Evolutionary conservation across 169 alveolate species (phyloP).

Genomic region (Cryptosporidium bovis): DNA sequence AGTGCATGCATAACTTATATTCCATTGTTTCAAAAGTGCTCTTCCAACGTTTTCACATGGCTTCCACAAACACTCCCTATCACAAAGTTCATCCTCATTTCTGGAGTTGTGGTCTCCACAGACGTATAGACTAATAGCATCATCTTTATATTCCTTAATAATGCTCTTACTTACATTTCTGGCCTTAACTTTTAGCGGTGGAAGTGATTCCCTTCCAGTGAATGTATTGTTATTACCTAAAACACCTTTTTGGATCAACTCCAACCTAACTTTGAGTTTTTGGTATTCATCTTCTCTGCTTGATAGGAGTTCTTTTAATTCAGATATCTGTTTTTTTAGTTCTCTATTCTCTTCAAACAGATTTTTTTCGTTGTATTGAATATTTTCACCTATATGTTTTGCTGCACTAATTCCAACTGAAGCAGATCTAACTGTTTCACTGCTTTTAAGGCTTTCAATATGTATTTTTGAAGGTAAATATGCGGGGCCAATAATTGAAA

Average conservation of each 20-base stretch:
- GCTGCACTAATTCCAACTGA: conserved; percentile 8
- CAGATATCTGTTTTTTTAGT: conserved; percentile 57
- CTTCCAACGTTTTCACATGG: conserved; percentile 35
- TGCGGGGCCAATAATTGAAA: neutral
- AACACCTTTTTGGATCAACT: conserved; percentile 32
- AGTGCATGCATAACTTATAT: conserved; percentile 30
- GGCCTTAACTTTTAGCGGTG: conserved; percentile 49
- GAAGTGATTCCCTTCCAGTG: conserved; percentile 34
- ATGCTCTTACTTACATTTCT: conserved; percentile 8
- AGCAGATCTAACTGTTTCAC: neutral
- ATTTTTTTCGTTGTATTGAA: conserved; percentile 13
- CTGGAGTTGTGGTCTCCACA: conserved; percentile 26
- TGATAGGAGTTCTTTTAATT: conserved; percentile 29
- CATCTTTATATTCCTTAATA: conserved; percentile 2
- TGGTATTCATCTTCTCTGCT: conserved; percentile 37
- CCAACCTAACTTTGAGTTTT: conserved; percentile 23
- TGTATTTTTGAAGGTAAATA: neutral
- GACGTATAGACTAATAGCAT: conserved; percentile 10
- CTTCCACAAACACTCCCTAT: conserved; percentile 48
- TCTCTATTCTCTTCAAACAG: conserved; percentile 35
- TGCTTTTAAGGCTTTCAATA: neutral
- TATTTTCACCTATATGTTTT: conserved; percentile 3
- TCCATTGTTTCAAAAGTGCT: conserved; percentile 14
- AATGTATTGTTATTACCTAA: neutral
- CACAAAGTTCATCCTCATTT: conserved; percentile 22